Percentiles rank a stretch among this genome's conserved stretches.
phyloP scores from a whole-genome alignment of 768 basidiomycete genomes.

The Boletus bicolor region DNA sequence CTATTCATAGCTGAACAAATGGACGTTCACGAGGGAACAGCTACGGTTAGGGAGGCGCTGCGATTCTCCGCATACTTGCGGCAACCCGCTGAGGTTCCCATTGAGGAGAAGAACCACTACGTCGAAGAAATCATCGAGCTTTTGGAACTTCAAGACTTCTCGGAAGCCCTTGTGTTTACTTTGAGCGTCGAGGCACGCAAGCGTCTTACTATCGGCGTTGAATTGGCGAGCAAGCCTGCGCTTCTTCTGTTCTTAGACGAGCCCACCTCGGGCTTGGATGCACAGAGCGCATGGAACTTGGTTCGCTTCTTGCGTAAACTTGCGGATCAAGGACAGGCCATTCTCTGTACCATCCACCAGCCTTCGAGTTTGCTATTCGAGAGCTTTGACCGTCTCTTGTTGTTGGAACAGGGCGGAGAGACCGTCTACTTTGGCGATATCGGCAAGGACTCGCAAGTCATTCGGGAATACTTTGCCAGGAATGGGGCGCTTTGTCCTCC shows the following conservation, averaged over 20 bases:
- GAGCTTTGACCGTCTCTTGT: constrained; percentile 71
- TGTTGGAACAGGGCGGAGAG: constrained; percentile 76
- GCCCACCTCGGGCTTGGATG: constrained; percentile 56
- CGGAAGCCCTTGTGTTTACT: constrained; percentile 77
- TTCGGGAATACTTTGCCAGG: constrained; percentile 73
- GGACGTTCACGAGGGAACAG: constrained; percentile 81
- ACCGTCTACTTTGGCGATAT: constrained; percentile 95
- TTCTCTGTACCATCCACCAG: constrained; percentile 89
- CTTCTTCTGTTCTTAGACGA: constrained; percentile 35
- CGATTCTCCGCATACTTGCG: constrained; percentile 83
- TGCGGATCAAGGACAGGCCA: constrained; percentile 82
- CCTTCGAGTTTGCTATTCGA: constrained; percentile 85
- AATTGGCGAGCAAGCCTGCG: constrained; percentile 70
- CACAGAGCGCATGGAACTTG: constrained; percentile 75
- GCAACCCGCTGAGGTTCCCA: constrained; percentile 63
- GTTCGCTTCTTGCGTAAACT: constrained; percentile 80
- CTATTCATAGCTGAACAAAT: constrained; percentile 65
- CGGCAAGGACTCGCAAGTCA: constrained; percentile 62
- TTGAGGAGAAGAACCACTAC: constrained; percentile 74
- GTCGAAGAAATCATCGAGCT: constrained; percentile 83
- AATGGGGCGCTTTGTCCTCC: constrained; percentile 69
- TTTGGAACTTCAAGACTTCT: constrained; percentile 77
- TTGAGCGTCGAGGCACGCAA: constrained; percentile 72
- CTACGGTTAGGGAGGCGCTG: constrained; percentile 82
- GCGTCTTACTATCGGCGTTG: constrained; percentile 87